Base-by-base conservation (phyloP, 192 early-diverging fungal species). In the Powellomyces hirtus region DNA sequence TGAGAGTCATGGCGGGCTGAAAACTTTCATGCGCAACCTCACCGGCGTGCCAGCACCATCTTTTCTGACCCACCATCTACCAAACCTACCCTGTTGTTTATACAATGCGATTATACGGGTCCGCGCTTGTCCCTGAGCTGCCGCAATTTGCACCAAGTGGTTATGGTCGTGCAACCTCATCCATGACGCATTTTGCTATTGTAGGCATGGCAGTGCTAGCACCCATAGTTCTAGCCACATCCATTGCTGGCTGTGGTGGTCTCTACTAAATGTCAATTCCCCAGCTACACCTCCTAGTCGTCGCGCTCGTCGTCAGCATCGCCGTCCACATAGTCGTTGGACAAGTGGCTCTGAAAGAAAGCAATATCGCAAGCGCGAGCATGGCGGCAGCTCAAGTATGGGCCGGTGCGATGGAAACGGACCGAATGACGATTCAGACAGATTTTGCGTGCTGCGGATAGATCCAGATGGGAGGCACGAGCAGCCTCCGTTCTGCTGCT, bases 121-220 rank as follows among this genome's bases (percentile, higher is more conserved):
- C n/a, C n/a, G n/a, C n/a, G n/a, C n/a, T n/a, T n/a, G n/a, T n/a
- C n/a, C n/a, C n/a, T n/a, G n/a, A n/a, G n/a, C n/a, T n/a, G n/a
- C n/a, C n/a, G n/a, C n/a, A n/a, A n/a, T n/a, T n/a, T n/a, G n/a
- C n/a, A n/a, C n/a, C n/a, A n/a, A n/a, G n/a, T n/a, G n/a, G n/a
- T n/a, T n/a, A n/a, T n/a, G n/a, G n/a, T n/a, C n/a, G n/a, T n/a
- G n/a, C n/a, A n/a, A n/a, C n/a, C n/a, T n/a, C n/a, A n/a, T n/a
- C n/a, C n/a, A n/a, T n/a, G n/a, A n/a, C n/a, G n/a, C n/a, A n/a
- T n/a, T n/a, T n/a, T n/a, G n/a, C n/a, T n/a, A n/a, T n/a, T n/a
- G n/a, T n/a, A n/a, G 62, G 46, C 31, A 50, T 64, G 0, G 62
- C 62, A 29, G 51, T 64, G 27, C 49, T 64, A 6, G 37, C 38